Evolutionary conservation across 2,329 filamentous ascomycete genomes (phyloP), one percentile per base, ranked within the genome.

Genomic region (Penicillium freii): DNA sequence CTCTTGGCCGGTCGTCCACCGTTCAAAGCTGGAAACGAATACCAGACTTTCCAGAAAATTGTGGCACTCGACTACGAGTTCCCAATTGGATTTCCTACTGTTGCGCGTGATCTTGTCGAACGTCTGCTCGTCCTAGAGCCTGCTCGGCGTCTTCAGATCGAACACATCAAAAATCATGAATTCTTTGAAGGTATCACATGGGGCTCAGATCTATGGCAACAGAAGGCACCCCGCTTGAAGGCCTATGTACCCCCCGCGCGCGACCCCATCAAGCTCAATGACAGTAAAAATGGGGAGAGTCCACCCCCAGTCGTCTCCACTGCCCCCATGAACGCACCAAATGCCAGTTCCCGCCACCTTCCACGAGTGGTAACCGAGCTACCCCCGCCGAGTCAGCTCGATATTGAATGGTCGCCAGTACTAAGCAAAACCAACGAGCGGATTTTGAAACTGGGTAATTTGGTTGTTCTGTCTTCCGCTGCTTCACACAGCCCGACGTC

Each of bases 371-470:
- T 99, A 59, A 97, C 94, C 1, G 94, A 99, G 73, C 82, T 99
- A 10, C 92, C 94, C 17, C 93, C 94, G n/a, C 94, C 94, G 0
- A 96, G 90, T 50, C 94, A 97, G 73, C 80, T 99, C 27, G 94
- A 99, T 70, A 96, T 99, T 56, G 94, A 99, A 75, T 99, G 94
- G 94, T 97, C 93, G 0, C 94, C 94, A 0, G 92, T 99, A 5
- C 80, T 99, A 54, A 97, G 90, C 10, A 87, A 88, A 68, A 88
- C 86, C 58, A 97, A 97, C 69, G 94, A 99, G 75, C 86, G 94
- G 36, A 99, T 99, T 65, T 75, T 99, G 61, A 97, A 96, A 73
- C 81, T 99, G 23, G 94, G 94, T 2, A 96, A 99, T 68, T 78
- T 97, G 62, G 84, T 92, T 74, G 92, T 99, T 8, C 82, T 90